Evolutionary conservation across 805 yeast genomes (phyloP).

Genomic region (Metschnikowia kunwiensis): DNA sequence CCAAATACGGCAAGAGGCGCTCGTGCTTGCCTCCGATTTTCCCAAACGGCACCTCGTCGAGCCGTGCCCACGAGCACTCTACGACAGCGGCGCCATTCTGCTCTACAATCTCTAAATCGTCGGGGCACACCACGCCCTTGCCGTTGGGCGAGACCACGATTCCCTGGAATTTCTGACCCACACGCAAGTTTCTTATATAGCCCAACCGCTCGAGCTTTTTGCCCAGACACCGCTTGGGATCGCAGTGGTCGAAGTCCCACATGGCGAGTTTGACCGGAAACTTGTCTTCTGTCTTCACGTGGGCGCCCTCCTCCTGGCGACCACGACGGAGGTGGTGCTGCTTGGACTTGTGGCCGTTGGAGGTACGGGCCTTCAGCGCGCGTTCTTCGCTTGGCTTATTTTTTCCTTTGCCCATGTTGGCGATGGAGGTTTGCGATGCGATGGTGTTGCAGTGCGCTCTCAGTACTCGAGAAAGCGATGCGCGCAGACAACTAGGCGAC

Average conservation of each 20-base stretch:
- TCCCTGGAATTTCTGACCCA: slow-evolving; percentile 94
- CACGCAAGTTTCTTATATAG: slow-evolving; percentile 66
- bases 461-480: slow-evolving; percentile 1
- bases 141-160: slow-evolving; percentile 93
- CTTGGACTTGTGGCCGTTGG: slow-evolving; percentile 57
- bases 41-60: slow-evolving; percentile 93
- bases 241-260: slow-evolving; percentile 99
- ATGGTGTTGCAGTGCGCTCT: no score
- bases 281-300: slow-evolving; percentile 23
- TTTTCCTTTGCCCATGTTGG: slow-evolving; percentile 57
- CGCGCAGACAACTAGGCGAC: neutral
- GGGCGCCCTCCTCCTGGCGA: slow-evolving; percentile 31
- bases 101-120: slow-evolving; percentile 75
- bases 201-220: slow-evolving; percentile 90
- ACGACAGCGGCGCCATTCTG: slow-evolving; percentile 92
- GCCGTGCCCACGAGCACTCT: slow-evolving; percentile 97
- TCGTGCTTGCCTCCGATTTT: slow-evolving; percentile 91
- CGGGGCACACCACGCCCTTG: slow-evolving; percentile 82
- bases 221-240: slow-evolving; percentile 96
- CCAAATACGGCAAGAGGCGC: slow-evolving; percentile 82
- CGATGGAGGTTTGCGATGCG: no score
- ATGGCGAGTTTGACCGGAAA: slow-evolving; percentile 88
- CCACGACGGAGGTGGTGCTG: slow-evolving; percentile 46
- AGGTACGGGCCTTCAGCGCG: slow-evolving; percentile 35
- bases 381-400: slow-evolving; percentile 42